A percentile compares a stretch with the other conserved stretches of the same genome.
Evolutionary conservation across 306 rosid species (phyloP).

Genomic region (Rubus idaeus): DNA sequence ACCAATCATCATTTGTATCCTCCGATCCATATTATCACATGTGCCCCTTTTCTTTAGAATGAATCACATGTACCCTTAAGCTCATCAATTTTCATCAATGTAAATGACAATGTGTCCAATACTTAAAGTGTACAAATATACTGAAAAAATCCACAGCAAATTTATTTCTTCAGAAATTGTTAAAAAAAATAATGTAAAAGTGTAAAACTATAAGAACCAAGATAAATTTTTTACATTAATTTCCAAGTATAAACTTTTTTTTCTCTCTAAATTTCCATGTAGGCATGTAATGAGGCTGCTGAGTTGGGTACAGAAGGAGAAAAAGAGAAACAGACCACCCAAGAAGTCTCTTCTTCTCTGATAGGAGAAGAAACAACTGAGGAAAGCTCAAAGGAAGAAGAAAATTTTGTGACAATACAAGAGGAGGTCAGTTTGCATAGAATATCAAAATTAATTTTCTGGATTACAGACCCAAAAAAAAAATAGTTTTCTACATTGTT

Average conservation of each 20-base stretch:
- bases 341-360: constrained; percentile 20
- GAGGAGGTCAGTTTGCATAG: constrained; percentile 27
- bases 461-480: not conserved
- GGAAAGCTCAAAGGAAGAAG: constrained; percentile 21
- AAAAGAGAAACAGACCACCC: constrained; percentile 6
- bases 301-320: constrained; percentile 14
- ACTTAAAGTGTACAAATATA: too few species aligned
- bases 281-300: constrained; percentile 21
- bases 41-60: too few species aligned
- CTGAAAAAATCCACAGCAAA: not conserved
- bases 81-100: too few species aligned
- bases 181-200: too few species aligned
- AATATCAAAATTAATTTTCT: constrained; percentile 4
- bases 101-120: not conserved
- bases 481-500: constrained; percentile 9
- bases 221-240: too few species aligned
- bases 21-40: too few species aligned
- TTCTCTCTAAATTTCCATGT: not conserved
- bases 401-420: constrained; percentile 9
- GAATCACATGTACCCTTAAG: too few species aligned
- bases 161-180: not conserved
- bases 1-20: too few species aligned
- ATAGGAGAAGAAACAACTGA: not conserved
- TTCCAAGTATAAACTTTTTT: not conserved
- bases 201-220: not conserved